phyloP scores from a whole-genome alignment of 2,329 filamentous ascomycete species.

The Colletotrichum chlorophyti region DNA sequence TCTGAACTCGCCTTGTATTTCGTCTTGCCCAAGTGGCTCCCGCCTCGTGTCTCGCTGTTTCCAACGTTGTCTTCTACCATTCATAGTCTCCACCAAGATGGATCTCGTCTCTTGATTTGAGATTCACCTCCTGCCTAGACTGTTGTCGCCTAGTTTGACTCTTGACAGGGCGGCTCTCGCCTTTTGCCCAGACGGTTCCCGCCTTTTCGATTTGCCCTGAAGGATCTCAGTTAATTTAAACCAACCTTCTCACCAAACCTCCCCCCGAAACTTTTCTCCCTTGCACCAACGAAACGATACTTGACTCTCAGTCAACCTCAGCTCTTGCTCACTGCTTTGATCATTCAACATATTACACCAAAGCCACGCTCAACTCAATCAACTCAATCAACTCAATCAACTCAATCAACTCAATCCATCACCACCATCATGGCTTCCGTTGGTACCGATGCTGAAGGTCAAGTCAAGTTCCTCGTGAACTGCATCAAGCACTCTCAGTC shows the following conservation, averaged over 20 bases:
- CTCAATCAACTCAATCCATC: neutral
- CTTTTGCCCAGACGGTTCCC: neutral
- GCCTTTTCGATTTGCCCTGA: neutral
- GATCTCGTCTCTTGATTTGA: neutral
- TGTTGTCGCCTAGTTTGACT: neutral
- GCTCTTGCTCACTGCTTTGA: neutral
- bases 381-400: neutral
- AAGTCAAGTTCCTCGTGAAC: constrained; percentile 70
- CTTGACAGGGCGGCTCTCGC: too few species aligned
- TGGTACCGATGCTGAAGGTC: constrained; percentile 53
- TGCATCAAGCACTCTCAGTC: constrained; percentile 68
- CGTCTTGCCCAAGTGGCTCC: neutral
- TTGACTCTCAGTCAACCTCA: neutral
- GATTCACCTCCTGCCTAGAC: neutral
- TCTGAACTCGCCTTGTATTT: too few species aligned
- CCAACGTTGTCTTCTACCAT: neutral
- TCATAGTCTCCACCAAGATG: too few species aligned
- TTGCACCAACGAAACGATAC: neutral
- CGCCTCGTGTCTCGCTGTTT: neutral
- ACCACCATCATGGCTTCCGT: constrained; percentile 25
- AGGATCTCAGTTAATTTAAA: neutral
- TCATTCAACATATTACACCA: neutral
- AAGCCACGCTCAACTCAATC: neutral
- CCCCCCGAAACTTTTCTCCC: neutral
- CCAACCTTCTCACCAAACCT: neutral